A percentile compares a stretch with the other conserved stretches of the same genome.
These are phyloP conservation scores for Pneumocystis wakefieldiae DNA, from an alignment of 1,139 yeast species.

Conservation along the genomic window DNA sequence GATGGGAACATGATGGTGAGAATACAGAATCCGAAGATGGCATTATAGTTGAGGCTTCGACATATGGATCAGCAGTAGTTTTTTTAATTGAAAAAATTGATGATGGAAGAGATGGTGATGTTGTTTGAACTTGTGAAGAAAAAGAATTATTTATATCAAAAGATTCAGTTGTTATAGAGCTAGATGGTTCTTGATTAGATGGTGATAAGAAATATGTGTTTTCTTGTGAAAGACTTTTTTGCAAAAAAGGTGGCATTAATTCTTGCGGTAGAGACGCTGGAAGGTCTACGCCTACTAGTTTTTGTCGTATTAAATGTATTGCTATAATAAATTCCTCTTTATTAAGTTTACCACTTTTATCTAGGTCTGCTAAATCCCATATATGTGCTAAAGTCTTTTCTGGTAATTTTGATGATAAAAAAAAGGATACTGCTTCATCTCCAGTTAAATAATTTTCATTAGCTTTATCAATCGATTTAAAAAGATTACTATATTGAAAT, in stretches of 20 bases:
- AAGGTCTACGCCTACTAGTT: constrained; percentile 56
- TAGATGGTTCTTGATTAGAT: constrained; percentile 7
- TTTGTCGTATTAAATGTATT: constrained; percentile 78
- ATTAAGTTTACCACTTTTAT: constrained; percentile 70
- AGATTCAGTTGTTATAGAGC: constrained; percentile 17
- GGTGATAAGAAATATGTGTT: constrained; percentile 12
- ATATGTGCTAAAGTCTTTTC: constrained; percentile 77
- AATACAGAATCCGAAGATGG: constrained; percentile 6
- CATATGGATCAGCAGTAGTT: neutral
- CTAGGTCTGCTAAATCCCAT: constrained; percentile 90
- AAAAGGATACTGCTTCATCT: constrained; percentile 67
- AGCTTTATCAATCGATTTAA: constrained; percentile 33
- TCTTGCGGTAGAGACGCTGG: constrained; percentile 39
- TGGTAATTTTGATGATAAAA: constrained; percentile 71
- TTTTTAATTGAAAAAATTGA: constrained; percentile 11
- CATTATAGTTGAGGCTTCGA: neutral
- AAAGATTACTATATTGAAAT: constrained; percentile 64
- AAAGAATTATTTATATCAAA: constrained; percentile 26
- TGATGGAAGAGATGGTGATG: constrained; percentile 10
- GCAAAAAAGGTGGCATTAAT: constrained; percentile 16
- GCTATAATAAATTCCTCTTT: constrained; percentile 82
- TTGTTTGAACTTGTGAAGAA: constrained; percentile 23
- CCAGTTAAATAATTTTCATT: constrained; percentile 11
- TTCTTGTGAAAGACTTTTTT: constrained; percentile 7
- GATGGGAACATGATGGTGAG: constrained; percentile 26